These are phyloP conservation scores for Cercophora newfieldiana DNA, from an alignment of 495 filamentous ascomycete species.

Conservation along the genomic window DNA sequence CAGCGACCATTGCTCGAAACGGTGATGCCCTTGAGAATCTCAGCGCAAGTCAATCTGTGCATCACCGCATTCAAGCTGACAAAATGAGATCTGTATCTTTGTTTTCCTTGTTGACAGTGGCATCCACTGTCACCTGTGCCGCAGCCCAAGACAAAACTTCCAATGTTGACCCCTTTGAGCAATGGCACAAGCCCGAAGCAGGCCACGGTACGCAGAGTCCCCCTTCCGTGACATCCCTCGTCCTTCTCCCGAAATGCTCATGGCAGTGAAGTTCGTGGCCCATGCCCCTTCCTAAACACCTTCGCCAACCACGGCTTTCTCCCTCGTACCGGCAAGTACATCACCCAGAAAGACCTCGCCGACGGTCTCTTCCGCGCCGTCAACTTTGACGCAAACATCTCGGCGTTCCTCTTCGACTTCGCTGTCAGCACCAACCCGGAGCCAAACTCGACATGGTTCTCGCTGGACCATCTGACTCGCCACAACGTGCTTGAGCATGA, in stretches of 20 bases:
- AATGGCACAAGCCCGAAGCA: conserved; percentile 15
- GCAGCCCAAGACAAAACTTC: neutral
- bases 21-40: neutral
- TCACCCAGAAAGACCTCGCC: conserved; percentile 31
- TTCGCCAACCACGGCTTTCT: conserved; percentile 35
- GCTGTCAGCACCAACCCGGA: conserved; percentile 48
- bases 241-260: neutral
- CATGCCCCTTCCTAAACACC: conserved; percentile 43
- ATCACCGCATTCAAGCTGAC: neutral
- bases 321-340: conserved; percentile 34
- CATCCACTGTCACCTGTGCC: neutral
- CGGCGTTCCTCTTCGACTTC: conserved; percentile 40
- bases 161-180: conserved; percentile 10
- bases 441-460: conserved; percentile 52
- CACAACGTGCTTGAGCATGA: conserved; percentile 50
- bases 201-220: conserved; percentile 7
- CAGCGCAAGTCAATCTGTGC: neutral
- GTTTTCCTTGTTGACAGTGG: neutral
- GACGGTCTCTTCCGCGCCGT: conserved; percentile 29
- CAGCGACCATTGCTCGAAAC: neutral
- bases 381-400: conserved; percentile 39
- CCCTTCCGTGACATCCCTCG: neutral
- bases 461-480: conserved; percentile 43
- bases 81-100: conserved; percentile 12
- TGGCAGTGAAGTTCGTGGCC: conserved; percentile 31